Conservation (phyloP, 2,329 filamentous ascomycete genomes). For the Penicillium sp. region DNA sequence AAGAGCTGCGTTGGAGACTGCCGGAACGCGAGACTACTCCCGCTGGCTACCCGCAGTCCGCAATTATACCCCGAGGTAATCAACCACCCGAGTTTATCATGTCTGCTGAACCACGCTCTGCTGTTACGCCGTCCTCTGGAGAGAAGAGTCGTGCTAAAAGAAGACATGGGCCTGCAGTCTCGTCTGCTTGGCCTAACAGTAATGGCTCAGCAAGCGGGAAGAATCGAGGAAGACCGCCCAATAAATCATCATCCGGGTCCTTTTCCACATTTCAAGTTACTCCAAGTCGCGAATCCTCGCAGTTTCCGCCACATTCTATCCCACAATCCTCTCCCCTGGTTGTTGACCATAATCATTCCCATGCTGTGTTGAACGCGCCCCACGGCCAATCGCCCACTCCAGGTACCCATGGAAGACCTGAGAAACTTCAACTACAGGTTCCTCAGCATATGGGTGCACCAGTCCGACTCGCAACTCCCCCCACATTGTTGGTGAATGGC, state of each 20-base stretch:
- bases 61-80: constrained; percentile 60
- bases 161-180: constrained; percentile 80
- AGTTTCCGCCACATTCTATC: constrained; percentile 40
- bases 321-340: constrained; percentile 41
- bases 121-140: constrained; percentile 61
- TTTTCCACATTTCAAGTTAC: constrained; percentile 68
- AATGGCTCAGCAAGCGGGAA: constrained; percentile 64
- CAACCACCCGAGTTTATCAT: constrained; percentile 34
- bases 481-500: constrained; percentile 41
- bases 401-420: constrained; percentile 29
- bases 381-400: constrained; percentile 30
- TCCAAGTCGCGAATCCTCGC: constrained; percentile 50
- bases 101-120: constrained; percentile 63
- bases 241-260: constrained; percentile 63
- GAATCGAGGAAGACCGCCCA: constrained; percentile 74
- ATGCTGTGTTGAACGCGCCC: constrained; percentile 15
- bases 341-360: constrained; percentile 39
- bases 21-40: constrained; percentile 60
- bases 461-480: constrained; percentile 45
- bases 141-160: constrained; percentile 48
- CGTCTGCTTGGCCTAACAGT: constrained; percentile 79
- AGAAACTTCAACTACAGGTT: constrained; percentile 45
- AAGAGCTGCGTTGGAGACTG: constrained; percentile 47
- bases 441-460: constrained; percentile 41
- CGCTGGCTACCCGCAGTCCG: constrained; percentile 72